Evolutionary conservation across 129 eudicot species (phyloP).

Genomic region (Chrysanthemum makinoi): DNA sequence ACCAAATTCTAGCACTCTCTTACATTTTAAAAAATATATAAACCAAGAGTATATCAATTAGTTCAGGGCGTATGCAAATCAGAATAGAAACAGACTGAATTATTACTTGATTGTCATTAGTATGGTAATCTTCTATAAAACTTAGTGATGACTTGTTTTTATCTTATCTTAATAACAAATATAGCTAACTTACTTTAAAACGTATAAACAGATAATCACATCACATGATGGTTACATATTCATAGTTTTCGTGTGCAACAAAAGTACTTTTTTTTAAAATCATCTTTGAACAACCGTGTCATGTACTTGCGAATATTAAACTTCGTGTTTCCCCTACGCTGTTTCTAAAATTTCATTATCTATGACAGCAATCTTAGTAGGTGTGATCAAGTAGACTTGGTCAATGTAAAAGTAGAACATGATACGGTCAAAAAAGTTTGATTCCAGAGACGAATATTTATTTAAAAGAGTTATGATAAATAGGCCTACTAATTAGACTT

Average conservation of each 20-base stretch:
- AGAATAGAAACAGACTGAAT: too few relatives aligned
- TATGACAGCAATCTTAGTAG: conserved; percentile 76
- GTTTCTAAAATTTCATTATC: conserved; percentile 55
- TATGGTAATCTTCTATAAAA: background rate
- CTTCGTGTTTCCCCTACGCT: too few relatives aligned
- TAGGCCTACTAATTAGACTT: too few relatives aligned
- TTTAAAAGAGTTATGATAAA: too few relatives aligned
- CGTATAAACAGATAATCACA: background rate
- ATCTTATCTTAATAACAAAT: background rate
- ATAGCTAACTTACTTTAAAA: background rate
- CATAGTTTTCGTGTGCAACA: background rate
- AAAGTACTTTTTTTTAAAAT: too few relatives aligned
- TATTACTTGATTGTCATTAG: too few relatives aligned
- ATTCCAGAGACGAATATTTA: background rate
- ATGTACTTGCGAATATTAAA: too few relatives aligned
- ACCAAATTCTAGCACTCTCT: too few relatives aligned
- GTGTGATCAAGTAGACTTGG: conserved; percentile 75
- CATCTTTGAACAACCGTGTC: too few relatives aligned
- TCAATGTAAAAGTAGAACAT: conserved; percentile 48
- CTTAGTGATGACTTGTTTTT: background rate
- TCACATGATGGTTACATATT: background rate
- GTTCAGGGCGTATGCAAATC: too few relatives aligned
- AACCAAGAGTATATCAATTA: too few relatives aligned
- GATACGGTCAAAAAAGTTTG: conserved; percentile 1
- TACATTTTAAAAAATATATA: too few relatives aligned